phyloP scores from a whole-genome alignment of 2,329 filamentous ascomycete genomes.

The Reticulascus tulasneorum region DNA sequence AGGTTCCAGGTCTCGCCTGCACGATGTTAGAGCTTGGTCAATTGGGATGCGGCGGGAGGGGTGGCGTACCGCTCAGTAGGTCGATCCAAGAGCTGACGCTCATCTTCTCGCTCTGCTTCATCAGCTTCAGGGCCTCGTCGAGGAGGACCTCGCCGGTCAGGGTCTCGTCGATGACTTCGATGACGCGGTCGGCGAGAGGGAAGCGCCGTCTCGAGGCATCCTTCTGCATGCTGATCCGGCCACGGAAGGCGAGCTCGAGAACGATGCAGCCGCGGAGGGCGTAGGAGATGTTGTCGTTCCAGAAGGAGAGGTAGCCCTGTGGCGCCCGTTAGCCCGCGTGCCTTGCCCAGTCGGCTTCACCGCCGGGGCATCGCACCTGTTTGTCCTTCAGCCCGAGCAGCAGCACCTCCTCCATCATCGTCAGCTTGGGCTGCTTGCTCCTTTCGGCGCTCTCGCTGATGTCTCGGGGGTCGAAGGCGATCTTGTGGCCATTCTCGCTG shows the following conservation, averaged over 20 bases:
- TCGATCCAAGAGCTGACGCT: constrained; percentile 99
- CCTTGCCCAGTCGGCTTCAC: too few relatives aligned
- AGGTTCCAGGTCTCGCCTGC: constrained; percentile 98
- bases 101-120: constrained; percentile 99
- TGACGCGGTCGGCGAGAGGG: constrained; percentile 85
- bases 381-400: constrained; percentile 97
- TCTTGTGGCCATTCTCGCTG: constrained; percentile 95
- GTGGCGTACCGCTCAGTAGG: constrained; percentile 78
- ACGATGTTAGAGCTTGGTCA: constrained; percentile 5
- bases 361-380: constrained; percentile 75
- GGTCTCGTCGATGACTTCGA: constrained; percentile 96
- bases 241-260: constrained; percentile 92
- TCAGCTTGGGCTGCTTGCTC: constrained; percentile 96
- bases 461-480: constrained; percentile 94
- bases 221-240: constrained; percentile 97
- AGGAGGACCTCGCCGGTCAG: constrained; percentile 94
- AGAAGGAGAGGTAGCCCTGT: constrained; percentile 98
- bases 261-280: constrained; percentile 97
- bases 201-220: constrained; percentile 89
- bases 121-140: constrained; percentile 98
- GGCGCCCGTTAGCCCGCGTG: too few relatives aligned
- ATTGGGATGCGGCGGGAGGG: constrained; percentile 1
- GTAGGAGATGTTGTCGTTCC: constrained; percentile 99
- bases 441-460: constrained; percentile 95
- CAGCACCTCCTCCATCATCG: constrained; percentile 96